Evolutionary conservation across 2,329 filamentous ascomycete species (phyloP).

Genomic region (Penicillium sp.): DNA sequence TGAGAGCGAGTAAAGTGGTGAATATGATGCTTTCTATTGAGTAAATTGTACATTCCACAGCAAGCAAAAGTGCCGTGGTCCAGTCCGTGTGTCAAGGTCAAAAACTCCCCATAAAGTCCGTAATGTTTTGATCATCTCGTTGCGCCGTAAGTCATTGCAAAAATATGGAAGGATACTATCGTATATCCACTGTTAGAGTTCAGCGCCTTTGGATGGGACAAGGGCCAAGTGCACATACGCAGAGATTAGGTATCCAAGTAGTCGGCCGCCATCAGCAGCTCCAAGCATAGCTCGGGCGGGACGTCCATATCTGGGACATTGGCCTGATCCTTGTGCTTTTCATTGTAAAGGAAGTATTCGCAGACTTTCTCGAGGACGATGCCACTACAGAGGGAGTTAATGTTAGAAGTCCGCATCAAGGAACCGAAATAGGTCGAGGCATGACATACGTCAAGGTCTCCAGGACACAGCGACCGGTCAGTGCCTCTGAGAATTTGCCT

Average conservation of each 20-base stretch:
- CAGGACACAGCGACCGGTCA: constrained; percentile 55
- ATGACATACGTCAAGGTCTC: constrained; percentile 55
- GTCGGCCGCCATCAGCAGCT: constrained; percentile 63
- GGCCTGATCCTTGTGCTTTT: constrained; percentile 57
- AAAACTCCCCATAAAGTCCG: constrained; percentile 12
- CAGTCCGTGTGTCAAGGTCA: constrained; percentile 1
- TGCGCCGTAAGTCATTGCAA: constrained; percentile 15
- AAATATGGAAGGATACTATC: neutral
- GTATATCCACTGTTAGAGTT: neutral
- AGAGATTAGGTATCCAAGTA: constrained; percentile 52
- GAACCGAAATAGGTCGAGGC: neutral
- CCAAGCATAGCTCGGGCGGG: constrained; percentile 60
- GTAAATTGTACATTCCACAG: constrained; percentile 2
- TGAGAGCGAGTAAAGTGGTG: neutral
- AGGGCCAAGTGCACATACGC: neutral
- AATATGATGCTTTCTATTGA: neutral
- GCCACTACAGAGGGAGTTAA: constrained; percentile 42
- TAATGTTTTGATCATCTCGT: constrained; percentile 8
- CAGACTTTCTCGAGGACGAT: constrained; percentile 64
- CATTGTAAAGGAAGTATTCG: constrained; percentile 66
- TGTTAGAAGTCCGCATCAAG: constrained; percentile 2
- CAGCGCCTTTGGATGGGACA: neutral
- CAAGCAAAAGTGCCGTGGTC: constrained; percentile 3
- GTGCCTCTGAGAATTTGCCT: constrained; percentile 60
- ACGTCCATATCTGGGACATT: constrained; percentile 65